Evolutionary conservation across 345 rosid species (phyloP).

Genomic region (Eucalyptus lansdowneana): DNA sequence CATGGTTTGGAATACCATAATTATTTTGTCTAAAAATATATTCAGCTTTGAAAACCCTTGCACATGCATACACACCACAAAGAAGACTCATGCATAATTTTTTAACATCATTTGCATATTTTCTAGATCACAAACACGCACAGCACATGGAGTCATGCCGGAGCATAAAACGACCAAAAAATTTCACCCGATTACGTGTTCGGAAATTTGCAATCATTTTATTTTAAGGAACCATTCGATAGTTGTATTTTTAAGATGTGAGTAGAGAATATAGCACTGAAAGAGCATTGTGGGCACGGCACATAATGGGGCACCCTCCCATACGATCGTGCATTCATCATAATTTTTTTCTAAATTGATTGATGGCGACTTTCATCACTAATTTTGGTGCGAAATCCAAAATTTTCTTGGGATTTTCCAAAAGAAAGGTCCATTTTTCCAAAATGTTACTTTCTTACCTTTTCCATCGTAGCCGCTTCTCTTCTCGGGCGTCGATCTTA

Average conservation of each 20-base stretch:
- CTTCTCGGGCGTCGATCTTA: background rate
- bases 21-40: background rate
- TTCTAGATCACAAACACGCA: background rate
- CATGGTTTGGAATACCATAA: background rate
- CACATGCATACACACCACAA: background rate
- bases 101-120: background rate
- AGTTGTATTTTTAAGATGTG: no score
- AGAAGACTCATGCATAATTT: background rate
- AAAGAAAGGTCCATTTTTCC: background rate
- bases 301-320: background rate
- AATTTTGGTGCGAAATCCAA: background rate
- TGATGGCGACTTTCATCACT: background rate
- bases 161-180: background rate
- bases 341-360: no score
- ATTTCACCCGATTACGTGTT: no score
- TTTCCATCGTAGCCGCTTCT: background rate
- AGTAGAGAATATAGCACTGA: background rate
- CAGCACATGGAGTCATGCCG: background rate
- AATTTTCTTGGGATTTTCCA: background rate
- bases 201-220: no score
- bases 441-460: background rate
- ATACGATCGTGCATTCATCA: background rate
- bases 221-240: no score
- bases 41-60: background rate
- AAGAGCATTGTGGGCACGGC: no score